These are phyloP conservation scores for Pythium brachiatum DNA, from an alignment of 352 stramenopile genomes.

Conservation along the genomic window DNA sequence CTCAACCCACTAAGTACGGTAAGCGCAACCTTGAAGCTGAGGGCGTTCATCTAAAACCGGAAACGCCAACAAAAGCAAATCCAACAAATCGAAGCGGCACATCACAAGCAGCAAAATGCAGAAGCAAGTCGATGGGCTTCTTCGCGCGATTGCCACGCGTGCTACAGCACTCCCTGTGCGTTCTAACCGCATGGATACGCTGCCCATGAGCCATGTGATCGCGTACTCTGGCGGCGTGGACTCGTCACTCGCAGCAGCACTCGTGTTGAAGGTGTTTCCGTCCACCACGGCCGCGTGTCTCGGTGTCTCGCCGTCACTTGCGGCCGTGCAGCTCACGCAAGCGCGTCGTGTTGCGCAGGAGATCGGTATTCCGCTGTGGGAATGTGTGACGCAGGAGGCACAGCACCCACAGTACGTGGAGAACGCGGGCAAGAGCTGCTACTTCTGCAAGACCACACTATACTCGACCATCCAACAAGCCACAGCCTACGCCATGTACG, in stretches of 20 bases:
- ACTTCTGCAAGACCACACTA: conserved; percentile 97
- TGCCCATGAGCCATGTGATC: conserved; percentile 65
- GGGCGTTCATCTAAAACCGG: neutral
- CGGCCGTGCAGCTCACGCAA: conserved; percentile 82
- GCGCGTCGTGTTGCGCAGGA: conserved; percentile 79
- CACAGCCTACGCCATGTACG: conserved; percentile 49
- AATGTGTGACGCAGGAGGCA: conserved; percentile 86
- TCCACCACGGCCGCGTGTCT: conserved; percentile 85
- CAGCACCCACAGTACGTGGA: conserved; percentile 88
- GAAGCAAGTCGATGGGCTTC: conserved; percentile 14
- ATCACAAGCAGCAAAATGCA: neutral
- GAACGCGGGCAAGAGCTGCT: conserved; percentile 94
- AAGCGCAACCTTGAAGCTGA: neutral
- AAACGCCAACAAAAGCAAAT: neutral
- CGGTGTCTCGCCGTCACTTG: conserved; percentile 90
- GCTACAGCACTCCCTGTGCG: neutral
- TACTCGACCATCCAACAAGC: conserved; percentile 93
- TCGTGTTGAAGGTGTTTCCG: conserved; percentile 87
- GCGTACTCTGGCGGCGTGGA: conserved; percentile 96
- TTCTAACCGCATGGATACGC: neutral
- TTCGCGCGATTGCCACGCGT: conserved; percentile 16
- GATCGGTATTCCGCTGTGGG: conserved; percentile 89
- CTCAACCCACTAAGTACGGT: conserved; percentile 5
- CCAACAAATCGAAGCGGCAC: neutral
- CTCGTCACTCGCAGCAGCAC: conserved; percentile 90